Percentiles rank a stretch among this genome's conserved stretches.
phyloP scores from a whole-genome alignment of 2,329 filamentous ascomycete species.

The Sarocladiaceae sp. region DNA sequence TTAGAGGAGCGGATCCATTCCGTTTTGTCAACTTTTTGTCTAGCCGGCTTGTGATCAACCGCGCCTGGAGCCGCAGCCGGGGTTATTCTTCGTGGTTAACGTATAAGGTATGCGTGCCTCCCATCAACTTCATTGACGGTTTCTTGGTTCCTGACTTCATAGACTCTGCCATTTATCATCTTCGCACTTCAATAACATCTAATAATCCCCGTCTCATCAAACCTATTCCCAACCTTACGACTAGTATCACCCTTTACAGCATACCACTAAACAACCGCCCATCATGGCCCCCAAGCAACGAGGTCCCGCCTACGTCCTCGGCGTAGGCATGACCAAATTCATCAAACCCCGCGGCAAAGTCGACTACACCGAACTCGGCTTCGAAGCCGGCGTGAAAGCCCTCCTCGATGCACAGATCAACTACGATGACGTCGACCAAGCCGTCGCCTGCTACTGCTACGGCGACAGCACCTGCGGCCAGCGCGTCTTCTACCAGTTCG shows the following conservation, averaged over 20 bases:
- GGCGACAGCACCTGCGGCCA: slow-evolving; percentile 93
- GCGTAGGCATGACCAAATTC: slow-evolving; percentile 99
- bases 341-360: slow-evolving; percentile 94
- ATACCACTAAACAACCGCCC: slow-evolving; percentile 10
- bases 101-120: neutral
- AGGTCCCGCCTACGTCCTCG: slow-evolving; percentile 75
- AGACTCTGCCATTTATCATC: neutral
- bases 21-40: too few relatives aligned
- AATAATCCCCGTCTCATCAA: too few relatives aligned
- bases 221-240: too few relatives aligned
- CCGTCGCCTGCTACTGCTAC: slow-evolving; percentile 96
- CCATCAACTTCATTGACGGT: neutral
- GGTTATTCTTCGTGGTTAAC: slow-evolving; percentile 3
- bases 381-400: slow-evolving; percentile 86
- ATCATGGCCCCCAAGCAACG: slow-evolving; percentile 47
- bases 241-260: neutral
- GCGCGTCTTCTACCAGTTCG: slow-evolving; percentile 97
- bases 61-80: slow-evolving; percentile 10
- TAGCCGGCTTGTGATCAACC: slow-evolving; percentile 3
- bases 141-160: neutral
- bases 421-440: slow-evolving; percentile 95
- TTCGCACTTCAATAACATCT: neutral
- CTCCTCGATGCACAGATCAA: slow-evolving; percentile 83
- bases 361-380: slow-evolving; percentile 91
- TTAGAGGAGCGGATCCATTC: too few relatives aligned